These are phyloP conservation scores for Thalassiosira hispida DNA, from an alignment of 352 stramenopile species.

Conservation along the genomic window DNA sequence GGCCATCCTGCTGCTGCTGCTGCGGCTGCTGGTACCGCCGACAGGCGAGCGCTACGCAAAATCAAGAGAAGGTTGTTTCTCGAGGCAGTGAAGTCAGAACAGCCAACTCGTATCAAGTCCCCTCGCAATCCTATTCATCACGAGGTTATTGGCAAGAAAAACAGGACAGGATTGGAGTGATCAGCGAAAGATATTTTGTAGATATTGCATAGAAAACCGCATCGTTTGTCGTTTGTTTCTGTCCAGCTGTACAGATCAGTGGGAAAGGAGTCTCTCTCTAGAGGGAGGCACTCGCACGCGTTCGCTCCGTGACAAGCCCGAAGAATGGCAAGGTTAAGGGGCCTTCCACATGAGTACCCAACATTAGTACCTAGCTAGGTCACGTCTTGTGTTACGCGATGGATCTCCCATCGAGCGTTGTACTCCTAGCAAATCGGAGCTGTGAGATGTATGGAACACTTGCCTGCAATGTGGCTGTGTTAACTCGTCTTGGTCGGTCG, in stretches of 20 bases:
- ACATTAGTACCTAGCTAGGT: neutral
- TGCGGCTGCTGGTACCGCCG: neutral
- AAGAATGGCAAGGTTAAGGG: neutral
- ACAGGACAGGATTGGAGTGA: constrained; percentile 29
- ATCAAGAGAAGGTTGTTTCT: constrained; percentile 56
- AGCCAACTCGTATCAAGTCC: constrained; percentile 3
- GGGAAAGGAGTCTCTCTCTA: too few species aligned
- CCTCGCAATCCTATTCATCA: constrained; percentile 5
- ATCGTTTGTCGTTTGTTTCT: neutral
- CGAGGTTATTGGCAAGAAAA: constrained; percentile 28
- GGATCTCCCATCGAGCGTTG: too few species aligned
- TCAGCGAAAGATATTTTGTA: neutral
- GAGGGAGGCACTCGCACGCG: too few species aligned
- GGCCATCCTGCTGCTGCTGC: neutral
- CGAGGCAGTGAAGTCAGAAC: constrained; percentile 30
- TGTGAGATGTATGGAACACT: too few species aligned
- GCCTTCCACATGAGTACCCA: too few species aligned
- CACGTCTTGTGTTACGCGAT: too few species aligned
- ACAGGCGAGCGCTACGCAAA: constrained; percentile 24
- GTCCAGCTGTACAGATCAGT: neutral
- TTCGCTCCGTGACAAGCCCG: too few species aligned
- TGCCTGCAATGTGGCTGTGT: too few species aligned
- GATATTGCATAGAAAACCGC: constrained; percentile 1
- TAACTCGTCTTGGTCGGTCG: too few species aligned
- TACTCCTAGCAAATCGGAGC: too few species aligned